phyloP scores from a whole-genome alignment of 345 rosid genomes.

The Syzygium aromaticum region DNA sequence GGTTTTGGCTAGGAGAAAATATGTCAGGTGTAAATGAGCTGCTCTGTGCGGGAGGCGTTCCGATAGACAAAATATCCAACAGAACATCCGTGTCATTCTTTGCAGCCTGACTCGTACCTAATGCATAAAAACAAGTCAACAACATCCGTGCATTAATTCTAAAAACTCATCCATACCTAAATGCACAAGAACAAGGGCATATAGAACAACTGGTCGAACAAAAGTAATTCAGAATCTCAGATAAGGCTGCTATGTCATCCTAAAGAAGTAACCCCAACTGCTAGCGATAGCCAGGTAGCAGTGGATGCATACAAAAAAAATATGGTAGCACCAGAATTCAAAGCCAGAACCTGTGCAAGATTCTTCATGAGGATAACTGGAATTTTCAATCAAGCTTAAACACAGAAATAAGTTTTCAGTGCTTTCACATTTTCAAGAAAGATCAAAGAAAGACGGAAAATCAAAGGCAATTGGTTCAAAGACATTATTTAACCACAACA shows the following conservation, averaged over 20 bases:
- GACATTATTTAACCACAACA: neutral
- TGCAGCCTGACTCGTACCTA: constrained; percentile 54
- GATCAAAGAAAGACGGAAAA: neutral
- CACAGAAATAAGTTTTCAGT: neutral
- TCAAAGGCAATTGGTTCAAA: neutral
- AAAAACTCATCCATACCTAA: neutral
- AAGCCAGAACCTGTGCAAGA: neutral
- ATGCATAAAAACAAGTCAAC: neutral
- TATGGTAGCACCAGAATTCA: neutral
- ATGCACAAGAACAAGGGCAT: neutral
- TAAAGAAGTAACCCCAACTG: neutral
- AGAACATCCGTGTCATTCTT: constrained; percentile 76
- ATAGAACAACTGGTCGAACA: neutral
- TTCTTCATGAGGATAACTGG: neutral
- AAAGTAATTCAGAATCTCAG: neutral
- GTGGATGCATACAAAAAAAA: neutral
- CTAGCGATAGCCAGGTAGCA: neutral
- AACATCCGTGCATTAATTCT: neutral
- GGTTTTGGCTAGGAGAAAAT: constrained; percentile 39
- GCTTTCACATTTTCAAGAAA: neutral
- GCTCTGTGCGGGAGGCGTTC: constrained; percentile 54
- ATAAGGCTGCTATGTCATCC: neutral
- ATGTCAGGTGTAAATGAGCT: constrained; percentile 48
- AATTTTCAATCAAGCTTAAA: neutral
- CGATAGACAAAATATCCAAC: constrained; percentile 83